Percentiles rank a stretch among this genome's conserved stretches.
These are phyloP conservation scores for Pistacia vera DNA, from an alignment of 345 rosid species.

Conservation along the genomic window DNA sequence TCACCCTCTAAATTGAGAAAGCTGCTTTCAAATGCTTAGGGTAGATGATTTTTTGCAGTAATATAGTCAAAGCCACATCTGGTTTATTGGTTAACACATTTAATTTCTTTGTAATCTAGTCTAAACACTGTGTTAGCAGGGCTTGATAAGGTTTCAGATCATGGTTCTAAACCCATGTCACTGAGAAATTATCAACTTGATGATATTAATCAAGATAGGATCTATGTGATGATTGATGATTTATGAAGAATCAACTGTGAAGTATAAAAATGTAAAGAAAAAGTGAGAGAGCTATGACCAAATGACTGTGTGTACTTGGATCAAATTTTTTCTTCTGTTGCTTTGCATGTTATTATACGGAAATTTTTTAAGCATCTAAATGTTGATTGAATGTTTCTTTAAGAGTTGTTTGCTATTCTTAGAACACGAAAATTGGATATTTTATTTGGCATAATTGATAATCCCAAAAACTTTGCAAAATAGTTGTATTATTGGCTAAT, in stretches of 20 bases:
- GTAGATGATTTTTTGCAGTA: neutral
- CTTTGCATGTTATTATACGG: neutral
- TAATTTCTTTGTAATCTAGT: neutral
- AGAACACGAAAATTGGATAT: neutral
- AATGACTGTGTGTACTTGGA: neutral
- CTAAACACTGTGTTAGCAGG: neutral
- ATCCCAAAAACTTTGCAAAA: neutral
- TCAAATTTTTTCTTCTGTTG: neutral
- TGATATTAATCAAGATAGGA: neutral
- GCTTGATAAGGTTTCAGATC: neutral
- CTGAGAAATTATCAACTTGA: neutral
- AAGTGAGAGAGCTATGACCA: neutral
- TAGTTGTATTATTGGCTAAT: slow-evolving; percentile 11
- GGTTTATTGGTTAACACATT: neutral
- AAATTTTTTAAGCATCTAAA: neutral
- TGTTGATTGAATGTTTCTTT: neutral
- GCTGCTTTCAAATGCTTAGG: neutral
- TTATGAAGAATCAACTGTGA: neutral
- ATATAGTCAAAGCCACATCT: neutral
- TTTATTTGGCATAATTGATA: neutral
- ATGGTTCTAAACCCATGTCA: neutral
- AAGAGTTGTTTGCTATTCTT: neutral
- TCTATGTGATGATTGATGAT: neutral
- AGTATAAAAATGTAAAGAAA: neutral
- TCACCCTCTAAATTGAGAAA: neutral